These are phyloP conservation scores for Cytospora mali DNA, from an alignment of 2,329 filamentous ascomycete species.

Conservation along the genomic window DNA sequence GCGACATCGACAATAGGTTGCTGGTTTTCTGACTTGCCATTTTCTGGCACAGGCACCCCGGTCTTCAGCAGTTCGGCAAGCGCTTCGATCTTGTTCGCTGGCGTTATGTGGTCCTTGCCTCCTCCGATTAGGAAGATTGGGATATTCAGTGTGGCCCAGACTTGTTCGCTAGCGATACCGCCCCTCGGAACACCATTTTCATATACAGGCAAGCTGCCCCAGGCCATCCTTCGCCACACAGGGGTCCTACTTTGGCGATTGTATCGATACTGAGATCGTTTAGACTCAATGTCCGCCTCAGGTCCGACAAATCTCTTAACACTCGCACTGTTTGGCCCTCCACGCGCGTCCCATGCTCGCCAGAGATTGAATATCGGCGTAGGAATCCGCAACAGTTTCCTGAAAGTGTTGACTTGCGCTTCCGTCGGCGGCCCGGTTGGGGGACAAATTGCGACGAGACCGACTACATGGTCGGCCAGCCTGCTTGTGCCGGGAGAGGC, in stretches of 20 bases:
- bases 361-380: constrained; percentile 73
- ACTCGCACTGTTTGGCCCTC: constrained; percentile 76
- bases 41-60: constrained; percentile 29
- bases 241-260: constrained; percentile 83
- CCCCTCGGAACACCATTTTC: constrained; percentile 54
- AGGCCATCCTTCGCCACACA: constrained; percentile 81
- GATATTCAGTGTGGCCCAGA: constrained; percentile 72
- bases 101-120: constrained; percentile 74
- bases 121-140: constrained; percentile 81
- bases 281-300: constrained; percentile 66
- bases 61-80: constrained; percentile 54
- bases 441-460: constrained; percentile 82
- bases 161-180: constrained; percentile 68
- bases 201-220: constrained; percentile 68
- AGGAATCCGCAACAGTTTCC: constrained; percentile 68
- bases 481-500: constrained; percentile 56
- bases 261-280: constrained; percentile 69
- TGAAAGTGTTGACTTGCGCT: constrained; percentile 52
- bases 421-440: constrained; percentile 64
- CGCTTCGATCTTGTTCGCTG: constrained; percentile 69
- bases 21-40: constrained; percentile 26
- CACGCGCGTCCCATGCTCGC: constrained; percentile 76
- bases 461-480: constrained; percentile 68
- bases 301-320: constrained; percentile 76
- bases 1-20: constrained; percentile 49